These are phyloP conservation scores for Epichloe baconii DNA, from an alignment of 2,329 filamentous ascomycete species.

Conservation along the genomic window DNA sequence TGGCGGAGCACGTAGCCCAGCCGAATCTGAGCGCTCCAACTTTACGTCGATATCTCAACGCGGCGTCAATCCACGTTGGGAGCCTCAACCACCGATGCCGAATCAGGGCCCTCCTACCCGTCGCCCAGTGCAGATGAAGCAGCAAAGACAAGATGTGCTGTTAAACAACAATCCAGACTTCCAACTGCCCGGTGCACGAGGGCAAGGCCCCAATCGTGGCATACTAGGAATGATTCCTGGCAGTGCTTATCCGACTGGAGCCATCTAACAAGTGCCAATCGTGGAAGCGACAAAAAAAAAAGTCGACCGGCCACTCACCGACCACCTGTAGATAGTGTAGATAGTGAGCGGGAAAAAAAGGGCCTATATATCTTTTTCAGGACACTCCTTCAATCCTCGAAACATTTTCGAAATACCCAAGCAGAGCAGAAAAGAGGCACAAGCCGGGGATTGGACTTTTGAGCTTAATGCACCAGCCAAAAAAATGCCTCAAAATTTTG, in stretches of 20 bases:
- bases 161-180: slow-evolving; percentile 88
- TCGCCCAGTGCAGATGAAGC: slow-evolving; percentile 38
- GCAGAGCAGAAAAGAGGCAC: background rate
- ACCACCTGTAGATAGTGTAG: slow-evolving; percentile 1
- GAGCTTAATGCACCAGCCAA: background rate
- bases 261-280: background rate
- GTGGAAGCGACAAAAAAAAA: background rate
- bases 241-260: slow-evolving; percentile 35
- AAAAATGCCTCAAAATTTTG: background rate
- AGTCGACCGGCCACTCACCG: background rate
- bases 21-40: slow-evolving; percentile 65
- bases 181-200: slow-evolving; percentile 43
- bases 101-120: slow-evolving; percentile 29
- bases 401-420: background rate
- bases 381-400: background rate
- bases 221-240: slow-evolving; percentile 36
- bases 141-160: slow-evolving; percentile 57
- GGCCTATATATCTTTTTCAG: background rate
- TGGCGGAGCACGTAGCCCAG: slow-evolving; percentile 51
- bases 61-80: slow-evolving; percentile 80
- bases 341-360: background rate
- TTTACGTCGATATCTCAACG: slow-evolving; percentile 88
- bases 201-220: slow-evolving; percentile 13
- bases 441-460: background rate
- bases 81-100: slow-evolving; percentile 37